Percentiles rank a stretch among this genome's conserved stretches.
These are phyloP conservation scores for Pulveroboletus sp. DNA, from an alignment of 1,284 basidiomycete genomes.

Conservation along the genomic window DNA sequence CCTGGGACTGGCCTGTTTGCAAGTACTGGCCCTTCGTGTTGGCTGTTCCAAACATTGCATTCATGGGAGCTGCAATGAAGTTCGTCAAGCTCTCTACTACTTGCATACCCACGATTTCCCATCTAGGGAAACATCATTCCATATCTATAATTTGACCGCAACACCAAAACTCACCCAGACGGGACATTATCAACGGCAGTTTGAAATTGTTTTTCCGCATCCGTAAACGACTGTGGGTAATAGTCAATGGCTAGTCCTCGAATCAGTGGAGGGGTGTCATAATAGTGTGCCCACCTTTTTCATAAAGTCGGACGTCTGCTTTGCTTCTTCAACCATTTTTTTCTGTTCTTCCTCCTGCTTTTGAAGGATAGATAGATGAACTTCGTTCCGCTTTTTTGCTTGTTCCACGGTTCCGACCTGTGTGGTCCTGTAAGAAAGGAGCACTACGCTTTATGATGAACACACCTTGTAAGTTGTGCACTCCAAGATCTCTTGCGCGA, in stretches of 20 bases:
- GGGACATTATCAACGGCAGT: conserved; percentile 14
- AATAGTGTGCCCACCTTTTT: conserved; percentile 8
- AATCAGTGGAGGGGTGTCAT: too few relatives aligned
- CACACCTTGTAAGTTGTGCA: conserved; percentile 18
- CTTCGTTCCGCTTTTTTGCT: conserved; percentile 8
- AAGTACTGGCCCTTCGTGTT: conserved; percentile 11
- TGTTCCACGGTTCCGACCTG: conserved; percentile 17
- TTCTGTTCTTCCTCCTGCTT: conserved; percentile 14
- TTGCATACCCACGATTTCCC: conserved; percentile 20
- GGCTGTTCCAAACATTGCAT: conserved; percentile 12
- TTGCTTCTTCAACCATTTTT: conserved; percentile 14
- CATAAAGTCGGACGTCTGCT: conserved; percentile 20
- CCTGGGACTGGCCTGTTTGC: conserved; percentile 11
- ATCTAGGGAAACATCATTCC: too few relatives aligned
- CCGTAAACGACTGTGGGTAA: conserved; percentile 10
- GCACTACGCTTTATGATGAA: too few relatives aligned
- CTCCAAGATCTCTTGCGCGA: conserved; percentile 22
- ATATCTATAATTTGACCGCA: too few relatives aligned
- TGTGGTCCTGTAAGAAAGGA: too few relatives aligned
- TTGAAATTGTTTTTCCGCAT: conserved; percentile 18
- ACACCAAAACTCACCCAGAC: conserved; percentile 13
- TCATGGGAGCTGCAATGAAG: conserved; percentile 13
- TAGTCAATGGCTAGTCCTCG: background rate
- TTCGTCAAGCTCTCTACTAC: conserved; percentile 18
- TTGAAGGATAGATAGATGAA: conserved; percentile 12